Percentiles rank a stretch among this genome's conserved stretches.
Conservation (phyloP, 2,329 filamentous ascomycete genomes). For the Monilinia fructigena region DNA sequence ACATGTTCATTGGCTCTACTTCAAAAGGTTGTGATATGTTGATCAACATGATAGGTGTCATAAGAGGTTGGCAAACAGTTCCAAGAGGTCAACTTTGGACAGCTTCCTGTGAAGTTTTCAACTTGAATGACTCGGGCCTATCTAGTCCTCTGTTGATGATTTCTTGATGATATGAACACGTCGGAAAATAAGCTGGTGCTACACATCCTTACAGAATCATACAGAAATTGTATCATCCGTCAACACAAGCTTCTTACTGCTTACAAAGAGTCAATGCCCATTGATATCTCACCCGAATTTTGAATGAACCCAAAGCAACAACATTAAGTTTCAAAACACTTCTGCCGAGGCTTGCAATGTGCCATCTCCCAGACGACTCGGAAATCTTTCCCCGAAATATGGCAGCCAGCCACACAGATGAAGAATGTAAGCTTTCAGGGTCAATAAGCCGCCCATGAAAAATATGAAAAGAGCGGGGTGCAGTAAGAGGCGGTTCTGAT, state of each 20-base stretch:
- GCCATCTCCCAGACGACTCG: not conserved
- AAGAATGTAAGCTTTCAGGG: constrained; percentile 14
- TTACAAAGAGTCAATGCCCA: not conserved
- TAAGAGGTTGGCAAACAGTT: not conserved
- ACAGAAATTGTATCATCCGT: not conserved
- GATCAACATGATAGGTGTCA: not conserved
- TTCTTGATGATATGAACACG: not conserved
- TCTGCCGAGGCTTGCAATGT: not conserved
- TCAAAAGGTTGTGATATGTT: constrained; percentile 4
- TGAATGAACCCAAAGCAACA: not conserved
- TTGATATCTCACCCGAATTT: not conserved
- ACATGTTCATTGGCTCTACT: not conserved
- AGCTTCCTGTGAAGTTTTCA: not conserved
- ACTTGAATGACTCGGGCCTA: constrained; percentile 9
- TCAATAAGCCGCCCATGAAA: not conserved
- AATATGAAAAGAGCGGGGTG: constrained; percentile 8
- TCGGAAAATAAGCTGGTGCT: constrained; percentile 1
- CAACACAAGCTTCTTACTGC: not conserved
- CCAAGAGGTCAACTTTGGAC: not conserved
- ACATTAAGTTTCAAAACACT: not conserved
- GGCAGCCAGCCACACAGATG: constrained; percentile 7
- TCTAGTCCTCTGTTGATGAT: not conserved
- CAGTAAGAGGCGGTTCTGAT: constrained; percentile 14
- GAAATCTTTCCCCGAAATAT: not conserved
- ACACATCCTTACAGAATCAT: not conserved